These are phyloP conservation scores for Pyrus betulifolia DNA, from an alignment of 306 rosid species.

Conservation along the genomic window DNA sequence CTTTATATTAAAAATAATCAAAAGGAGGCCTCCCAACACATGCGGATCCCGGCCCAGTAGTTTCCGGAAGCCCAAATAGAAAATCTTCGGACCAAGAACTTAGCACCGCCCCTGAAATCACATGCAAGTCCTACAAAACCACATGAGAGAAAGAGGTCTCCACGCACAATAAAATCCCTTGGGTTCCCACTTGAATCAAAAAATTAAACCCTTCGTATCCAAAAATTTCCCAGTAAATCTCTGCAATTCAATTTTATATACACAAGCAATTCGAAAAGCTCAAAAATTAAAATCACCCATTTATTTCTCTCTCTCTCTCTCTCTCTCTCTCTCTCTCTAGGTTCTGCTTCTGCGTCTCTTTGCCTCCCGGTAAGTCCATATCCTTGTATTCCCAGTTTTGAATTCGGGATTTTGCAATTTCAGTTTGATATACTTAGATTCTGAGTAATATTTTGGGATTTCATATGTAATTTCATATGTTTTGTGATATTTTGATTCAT, in stretches of 20 bases:
- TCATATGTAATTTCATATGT: not conserved
- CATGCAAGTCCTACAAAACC: not conserved
- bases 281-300: not conserved
- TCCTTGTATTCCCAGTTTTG: not conserved
- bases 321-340: conserved; percentile 1
- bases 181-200: not conserved
- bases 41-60: not conserved
- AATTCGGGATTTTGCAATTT: not conserved
- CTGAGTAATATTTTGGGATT: not conserved
- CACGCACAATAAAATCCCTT: not conserved
- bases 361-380: conserved; percentile 14
- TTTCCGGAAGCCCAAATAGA: conserved; percentile 8
- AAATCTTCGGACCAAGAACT: not conserved
- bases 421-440: too few species aligned
- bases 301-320: not conserved
- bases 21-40: too few species aligned
- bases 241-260: not conserved
- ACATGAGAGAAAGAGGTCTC: not conserved
- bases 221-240: not conserved
- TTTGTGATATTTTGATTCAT: not conserved
- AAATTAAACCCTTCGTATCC: not conserved
- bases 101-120: not conserved
- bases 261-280: not conserved
- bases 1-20: too few species aligned
- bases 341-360: not conserved